Evolutionary conservation across 2,329 filamentous ascomycete species (phyloP).

Genomic region (Lasiodiplodia gonubiensis): DNA sequence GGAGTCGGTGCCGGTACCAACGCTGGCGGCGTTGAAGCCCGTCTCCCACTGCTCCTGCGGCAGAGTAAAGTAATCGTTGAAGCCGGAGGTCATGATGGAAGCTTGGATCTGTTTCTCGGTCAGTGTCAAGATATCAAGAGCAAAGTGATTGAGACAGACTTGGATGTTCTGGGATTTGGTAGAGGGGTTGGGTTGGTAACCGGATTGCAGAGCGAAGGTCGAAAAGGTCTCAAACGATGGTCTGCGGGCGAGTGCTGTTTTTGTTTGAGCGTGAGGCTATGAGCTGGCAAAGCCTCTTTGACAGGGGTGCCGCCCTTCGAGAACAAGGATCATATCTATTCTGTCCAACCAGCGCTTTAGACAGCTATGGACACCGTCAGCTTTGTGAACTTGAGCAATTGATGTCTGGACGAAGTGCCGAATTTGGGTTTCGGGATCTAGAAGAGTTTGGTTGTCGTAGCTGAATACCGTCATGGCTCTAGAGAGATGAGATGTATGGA

Average conservation of each 20-base stretch:
- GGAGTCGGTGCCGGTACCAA: too few relatives aligned
- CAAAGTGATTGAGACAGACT: not conserved
- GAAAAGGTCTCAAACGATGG: not conserved
- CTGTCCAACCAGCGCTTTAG: not conserved
- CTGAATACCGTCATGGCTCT: too few relatives aligned
- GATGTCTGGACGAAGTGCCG: not conserved
- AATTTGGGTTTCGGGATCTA: too few relatives aligned
- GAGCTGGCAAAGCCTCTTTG: not conserved
- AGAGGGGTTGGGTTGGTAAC: not conserved
- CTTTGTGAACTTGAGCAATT: not conserved
- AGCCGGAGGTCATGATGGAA: not conserved
- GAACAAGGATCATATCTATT: not conserved
- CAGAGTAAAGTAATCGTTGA: not conserved
- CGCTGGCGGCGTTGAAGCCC: not conserved
- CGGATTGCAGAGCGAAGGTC: not conserved
- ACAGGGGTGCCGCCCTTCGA: constrained; percentile 15
- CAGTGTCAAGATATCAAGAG: not conserved
- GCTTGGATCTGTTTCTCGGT: not conserved
- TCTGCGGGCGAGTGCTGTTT: not conserved
- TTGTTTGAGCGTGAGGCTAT: not conserved
- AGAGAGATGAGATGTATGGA: too few relatives aligned
- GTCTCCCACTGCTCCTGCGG: not conserved
- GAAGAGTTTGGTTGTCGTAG: too few relatives aligned
- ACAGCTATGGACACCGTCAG: not conserved
- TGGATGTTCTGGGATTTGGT: not conserved